A percentile compares a stretch with the other conserved stretches of the same genome.
Conservation (phyloP, 345 rosid species). For the sweet orange (Citrus sinensis) region DNA sequence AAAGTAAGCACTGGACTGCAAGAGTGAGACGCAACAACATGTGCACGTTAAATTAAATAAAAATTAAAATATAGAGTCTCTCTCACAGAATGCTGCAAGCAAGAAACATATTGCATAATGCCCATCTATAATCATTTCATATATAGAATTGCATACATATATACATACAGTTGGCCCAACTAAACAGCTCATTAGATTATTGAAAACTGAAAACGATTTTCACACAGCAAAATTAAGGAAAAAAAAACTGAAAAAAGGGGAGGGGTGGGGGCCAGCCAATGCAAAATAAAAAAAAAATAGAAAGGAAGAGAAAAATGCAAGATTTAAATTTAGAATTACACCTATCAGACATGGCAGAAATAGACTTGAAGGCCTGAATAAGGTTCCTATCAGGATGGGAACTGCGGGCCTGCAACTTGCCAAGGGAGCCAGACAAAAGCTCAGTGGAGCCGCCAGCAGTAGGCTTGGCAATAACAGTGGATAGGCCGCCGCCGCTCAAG, state of each 20-base stretch:
- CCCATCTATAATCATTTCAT: neutral
- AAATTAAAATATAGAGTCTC: neutral
- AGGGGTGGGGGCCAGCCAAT: neutral
- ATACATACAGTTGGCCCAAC: neutral
- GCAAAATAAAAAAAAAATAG: neutral
- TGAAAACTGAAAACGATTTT: neutral
- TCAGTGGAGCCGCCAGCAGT: conserved; percentile 9
- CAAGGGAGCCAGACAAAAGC: conserved; percentile 30
- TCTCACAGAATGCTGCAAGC: neutral
- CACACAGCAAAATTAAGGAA: neutral
- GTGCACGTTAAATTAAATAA: neutral
- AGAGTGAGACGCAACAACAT: neutral
- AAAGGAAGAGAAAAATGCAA: neutral
- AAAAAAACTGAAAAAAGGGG: neutral
- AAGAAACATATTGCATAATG: neutral
- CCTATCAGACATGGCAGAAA: conserved; percentile 45
- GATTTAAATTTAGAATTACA: neutral
- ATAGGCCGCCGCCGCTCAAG: conserved; percentile 36
- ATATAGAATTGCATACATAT: neutral
- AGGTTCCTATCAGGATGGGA: conserved; percentile 36
- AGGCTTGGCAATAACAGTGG: conserved; percentile 40
- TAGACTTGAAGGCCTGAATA: conserved; percentile 39
- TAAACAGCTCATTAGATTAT: neutral
- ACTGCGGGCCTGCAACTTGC: conserved; percentile 37
- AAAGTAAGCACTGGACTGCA: neutral